These are phyloP conservation scores for Didymella exigua DNA, from an alignment of 2,329 filamentous ascomycete species.

Conservation along the genomic window DNA sequence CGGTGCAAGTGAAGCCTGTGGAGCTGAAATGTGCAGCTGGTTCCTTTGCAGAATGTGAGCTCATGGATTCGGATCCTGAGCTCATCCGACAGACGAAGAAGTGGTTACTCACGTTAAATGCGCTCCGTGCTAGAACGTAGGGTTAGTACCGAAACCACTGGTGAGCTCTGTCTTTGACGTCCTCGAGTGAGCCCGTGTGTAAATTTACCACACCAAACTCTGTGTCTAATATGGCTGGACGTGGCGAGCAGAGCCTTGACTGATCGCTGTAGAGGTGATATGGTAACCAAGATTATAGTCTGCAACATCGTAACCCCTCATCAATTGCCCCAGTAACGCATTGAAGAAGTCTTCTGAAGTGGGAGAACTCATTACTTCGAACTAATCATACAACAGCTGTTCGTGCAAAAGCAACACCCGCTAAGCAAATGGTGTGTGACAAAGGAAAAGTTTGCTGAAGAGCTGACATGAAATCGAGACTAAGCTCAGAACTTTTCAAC, in stretches of 20 bases:
- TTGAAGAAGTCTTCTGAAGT: not conserved
- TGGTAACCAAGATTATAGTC: too few relatives aligned
- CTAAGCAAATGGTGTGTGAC: conserved; percentile 18
- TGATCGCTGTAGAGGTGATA: too few relatives aligned
- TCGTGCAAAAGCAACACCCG: conserved; percentile 4
- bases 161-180: too few relatives aligned
- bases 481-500: conserved; percentile 16
- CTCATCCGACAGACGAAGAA: conserved; percentile 21
- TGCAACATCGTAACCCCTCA: not conserved
- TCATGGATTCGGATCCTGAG: conserved; percentile 6
- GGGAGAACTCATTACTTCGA: conserved; percentile 15
- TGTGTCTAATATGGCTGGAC: too few relatives aligned
- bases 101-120: not conserved
- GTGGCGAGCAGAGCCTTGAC: too few relatives aligned
- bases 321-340: not conserved
- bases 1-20: too few relatives aligned
- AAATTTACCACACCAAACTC: too few relatives aligned
- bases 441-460: conserved; percentile 21
- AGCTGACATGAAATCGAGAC: conserved; percentile 14
- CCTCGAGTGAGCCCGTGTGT: too few relatives aligned
- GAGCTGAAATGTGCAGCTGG: too few relatives aligned
- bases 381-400: conserved; percentile 25
- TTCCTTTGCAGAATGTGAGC: not conserved
- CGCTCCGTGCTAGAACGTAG: too few relatives aligned
- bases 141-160: too few relatives aligned